Conservation (phyloP, 2,329 filamentous ascomycete species). For the Microsporum canis region DNA sequence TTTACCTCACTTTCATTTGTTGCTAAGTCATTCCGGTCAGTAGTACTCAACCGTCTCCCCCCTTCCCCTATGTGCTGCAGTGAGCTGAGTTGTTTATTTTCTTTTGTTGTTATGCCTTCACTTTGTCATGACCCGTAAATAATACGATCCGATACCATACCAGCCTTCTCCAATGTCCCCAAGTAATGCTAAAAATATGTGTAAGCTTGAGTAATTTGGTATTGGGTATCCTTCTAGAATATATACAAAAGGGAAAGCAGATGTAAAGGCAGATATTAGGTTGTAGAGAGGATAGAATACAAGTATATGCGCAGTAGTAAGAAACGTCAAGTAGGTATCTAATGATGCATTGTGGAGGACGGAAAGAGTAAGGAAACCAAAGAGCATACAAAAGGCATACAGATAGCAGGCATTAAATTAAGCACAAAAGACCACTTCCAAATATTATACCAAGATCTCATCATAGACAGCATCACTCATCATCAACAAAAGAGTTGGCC, state of each 20-base stretch:
- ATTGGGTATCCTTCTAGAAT: not conserved
- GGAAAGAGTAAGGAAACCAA: not conserved
- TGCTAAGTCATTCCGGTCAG: not conserved
- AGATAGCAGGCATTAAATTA: not conserved
- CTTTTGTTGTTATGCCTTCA: not conserved
- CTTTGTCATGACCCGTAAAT: not conserved
- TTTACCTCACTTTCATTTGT: constrained; percentile 29
- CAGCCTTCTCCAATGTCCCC: not conserved
- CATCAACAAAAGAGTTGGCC: constrained; percentile 81
- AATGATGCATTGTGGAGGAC: not conserved
- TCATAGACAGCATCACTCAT: constrained; percentile 48
- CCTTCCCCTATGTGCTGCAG: not conserved
- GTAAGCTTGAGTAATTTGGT: not conserved
- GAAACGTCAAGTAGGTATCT: not conserved
- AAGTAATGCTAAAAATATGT: not conserved
- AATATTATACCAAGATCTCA: not conserved
- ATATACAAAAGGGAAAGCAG: not conserved
- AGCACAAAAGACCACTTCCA: not conserved
- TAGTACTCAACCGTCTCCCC: not conserved
- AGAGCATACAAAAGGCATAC: not conserved
- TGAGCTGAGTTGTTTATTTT: not conserved
- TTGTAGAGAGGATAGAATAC: not conserved
- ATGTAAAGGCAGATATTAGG: not conserved
- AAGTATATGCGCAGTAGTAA: not conserved
- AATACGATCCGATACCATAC: not conserved